Conservation (phyloP, 495 filamentous ascomycete genomes). For the Trypethelium eluteriae region DNA sequence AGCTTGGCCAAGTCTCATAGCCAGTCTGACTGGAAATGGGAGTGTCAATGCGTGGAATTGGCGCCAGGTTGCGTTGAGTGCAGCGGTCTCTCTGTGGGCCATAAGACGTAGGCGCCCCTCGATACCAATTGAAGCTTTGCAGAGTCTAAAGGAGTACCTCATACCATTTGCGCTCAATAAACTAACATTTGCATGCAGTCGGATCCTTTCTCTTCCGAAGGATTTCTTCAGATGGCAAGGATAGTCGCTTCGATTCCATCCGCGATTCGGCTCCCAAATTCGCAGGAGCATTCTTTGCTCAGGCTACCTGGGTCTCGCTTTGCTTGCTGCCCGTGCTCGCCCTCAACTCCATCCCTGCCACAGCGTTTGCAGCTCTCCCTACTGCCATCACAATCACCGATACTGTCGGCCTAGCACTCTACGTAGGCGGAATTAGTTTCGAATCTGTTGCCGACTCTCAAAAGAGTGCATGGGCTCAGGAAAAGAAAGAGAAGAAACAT, state of each 20-base stretch:
- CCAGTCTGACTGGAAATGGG: conserved; percentile 33
- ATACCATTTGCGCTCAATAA: not conserved
- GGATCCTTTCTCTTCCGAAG: conserved; percentile 53
- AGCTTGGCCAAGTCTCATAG: conserved; percentile 43
- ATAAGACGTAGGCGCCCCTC: conserved; percentile 41
- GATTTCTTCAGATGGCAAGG: conserved; percentile 44
- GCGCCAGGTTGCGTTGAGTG: conserved; percentile 53
- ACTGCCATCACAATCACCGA: conserved; percentile 41
- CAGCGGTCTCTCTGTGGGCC: conserved; percentile 51
- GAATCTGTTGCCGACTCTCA: conserved; percentile 55
- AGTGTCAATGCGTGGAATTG: conserved; percentile 45
- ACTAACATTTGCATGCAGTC: conserved; percentile 36
- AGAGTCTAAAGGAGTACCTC: not conserved
- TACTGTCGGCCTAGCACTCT: conserved; percentile 48
- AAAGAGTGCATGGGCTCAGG: conserved; percentile 49
- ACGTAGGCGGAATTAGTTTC: conserved; percentile 47
- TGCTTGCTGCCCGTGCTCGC: conserved; percentile 54
- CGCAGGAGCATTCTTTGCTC: conserved; percentile 47
- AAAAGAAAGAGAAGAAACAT: conserved; percentile 52
- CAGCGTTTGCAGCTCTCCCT: conserved; percentile 38
- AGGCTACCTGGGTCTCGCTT: conserved; percentile 57
- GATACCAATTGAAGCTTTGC: not conserved
- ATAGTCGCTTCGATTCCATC: conserved; percentile 57
- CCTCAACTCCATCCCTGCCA: conserved; percentile 50
- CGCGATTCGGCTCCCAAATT: conserved; percentile 47